Evolutionary conservation across 352 stramenopile genomes (phyloP).

Genomic region (Phytophthora sp.): DNA sequence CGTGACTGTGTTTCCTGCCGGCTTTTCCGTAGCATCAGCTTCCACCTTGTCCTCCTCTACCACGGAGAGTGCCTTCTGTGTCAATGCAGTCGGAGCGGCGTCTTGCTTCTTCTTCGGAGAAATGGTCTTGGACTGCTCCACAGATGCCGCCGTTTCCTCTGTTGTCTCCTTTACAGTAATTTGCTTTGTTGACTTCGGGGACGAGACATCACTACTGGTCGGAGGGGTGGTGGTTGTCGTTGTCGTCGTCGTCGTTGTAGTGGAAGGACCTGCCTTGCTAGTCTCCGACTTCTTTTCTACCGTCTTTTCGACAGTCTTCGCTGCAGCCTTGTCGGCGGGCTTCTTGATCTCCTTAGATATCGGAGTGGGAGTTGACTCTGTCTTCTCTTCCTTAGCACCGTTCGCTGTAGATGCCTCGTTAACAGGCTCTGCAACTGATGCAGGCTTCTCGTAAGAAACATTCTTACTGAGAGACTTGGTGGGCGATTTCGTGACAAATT

Average conservation of each 20-base stretch:
- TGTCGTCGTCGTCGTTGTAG: conserved; percentile 25
- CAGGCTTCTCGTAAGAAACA: conserved; percentile 11
- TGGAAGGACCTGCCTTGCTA: conserved; percentile 20
- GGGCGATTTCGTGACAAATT: conserved; percentile 26
- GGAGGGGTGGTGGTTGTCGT: conserved; percentile 29
- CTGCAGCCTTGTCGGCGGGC: conserved; percentile 7
- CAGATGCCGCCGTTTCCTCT: conserved; percentile 7
- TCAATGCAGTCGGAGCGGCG: conserved; percentile 7
- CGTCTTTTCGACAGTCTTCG: conserved; percentile 22
- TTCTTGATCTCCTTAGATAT: conserved; percentile 11
- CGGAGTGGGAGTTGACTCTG: neutral
- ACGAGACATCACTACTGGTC: conserved; percentile 23
- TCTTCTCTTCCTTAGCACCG: conserved; percentile 13
- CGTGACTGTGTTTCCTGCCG: conserved; percentile 13
- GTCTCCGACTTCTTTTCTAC: conserved; percentile 33
- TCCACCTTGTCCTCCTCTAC: conserved; percentile 26
- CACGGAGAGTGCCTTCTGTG: conserved; percentile 26
- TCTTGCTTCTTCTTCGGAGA: conserved; percentile 37
- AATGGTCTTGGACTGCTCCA: conserved; percentile 24
- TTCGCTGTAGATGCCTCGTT: conserved; percentile 16
- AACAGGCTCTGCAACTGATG: conserved; percentile 1
- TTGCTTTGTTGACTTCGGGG: conserved; percentile 20
- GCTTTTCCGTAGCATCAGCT: conserved; percentile 12
- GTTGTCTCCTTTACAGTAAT: conserved; percentile 15
- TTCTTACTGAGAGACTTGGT: conserved; percentile 33